phyloP scores from a whole-genome alignment of 345 rosid species.

The Syzygium jambos region DNA sequence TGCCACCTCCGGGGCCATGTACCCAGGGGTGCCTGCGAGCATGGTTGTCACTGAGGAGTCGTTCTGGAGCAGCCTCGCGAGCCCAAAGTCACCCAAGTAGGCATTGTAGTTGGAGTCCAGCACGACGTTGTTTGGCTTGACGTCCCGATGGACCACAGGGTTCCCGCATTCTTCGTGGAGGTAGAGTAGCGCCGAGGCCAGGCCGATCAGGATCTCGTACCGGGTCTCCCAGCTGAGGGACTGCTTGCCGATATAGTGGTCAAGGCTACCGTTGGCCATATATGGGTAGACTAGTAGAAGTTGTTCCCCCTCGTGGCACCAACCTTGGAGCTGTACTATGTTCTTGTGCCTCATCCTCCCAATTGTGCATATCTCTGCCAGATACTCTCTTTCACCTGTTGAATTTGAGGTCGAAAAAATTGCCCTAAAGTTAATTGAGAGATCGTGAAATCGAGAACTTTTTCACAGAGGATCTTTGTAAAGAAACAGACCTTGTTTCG shows the following conservation, averaged over 20 bases:
- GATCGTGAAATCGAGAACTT: background rate
- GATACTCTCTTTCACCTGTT: conserved; percentile 26
- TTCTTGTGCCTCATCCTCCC: conserved; percentile 39
- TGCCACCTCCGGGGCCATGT: conserved; percentile 23
- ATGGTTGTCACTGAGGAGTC: conserved; percentile 21
- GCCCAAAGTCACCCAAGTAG: conserved; percentile 25
- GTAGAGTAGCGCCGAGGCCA: conserved; percentile 32
- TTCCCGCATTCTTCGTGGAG: conserved; percentile 32
- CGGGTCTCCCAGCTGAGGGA: conserved; percentile 23
- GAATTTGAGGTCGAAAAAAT: background rate
- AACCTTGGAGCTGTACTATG: conserved; percentile 33
- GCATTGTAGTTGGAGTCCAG: conserved; percentile 23
- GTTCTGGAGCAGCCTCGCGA: conserved; percentile 23
- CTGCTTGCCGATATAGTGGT: conserved; percentile 21
- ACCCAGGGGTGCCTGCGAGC: conserved; percentile 36
- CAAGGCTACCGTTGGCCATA: conserved; percentile 40
- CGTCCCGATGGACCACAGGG: conserved; percentile 29
- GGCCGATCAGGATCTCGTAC: conserved; percentile 18
- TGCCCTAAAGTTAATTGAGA: background rate
- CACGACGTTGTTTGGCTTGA: conserved; percentile 39
- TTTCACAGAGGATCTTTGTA: background rate
- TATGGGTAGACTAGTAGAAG: conserved; percentile 34
- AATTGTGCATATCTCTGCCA: conserved; percentile 34
- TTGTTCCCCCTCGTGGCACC: conserved; percentile 31
- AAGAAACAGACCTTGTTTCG: conserved; percentile 16